Base-by-base conservation (phyloP, 1,139 yeast species). In the Trichomonascaceae sp. region DNA sequence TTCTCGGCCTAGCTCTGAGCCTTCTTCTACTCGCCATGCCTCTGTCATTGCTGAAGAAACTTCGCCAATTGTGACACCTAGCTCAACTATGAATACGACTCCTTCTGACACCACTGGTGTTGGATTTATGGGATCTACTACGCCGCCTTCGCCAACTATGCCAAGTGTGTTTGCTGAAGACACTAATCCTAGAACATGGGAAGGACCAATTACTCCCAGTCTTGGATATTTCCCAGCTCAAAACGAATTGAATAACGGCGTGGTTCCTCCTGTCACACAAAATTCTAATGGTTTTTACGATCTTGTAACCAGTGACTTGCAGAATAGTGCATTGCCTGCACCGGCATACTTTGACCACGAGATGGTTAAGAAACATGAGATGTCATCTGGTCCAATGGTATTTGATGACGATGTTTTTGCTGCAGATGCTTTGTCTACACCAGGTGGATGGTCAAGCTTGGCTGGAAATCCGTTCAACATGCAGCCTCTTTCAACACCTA, bases 11-110 rank as follows among this genome's bases (percentile, higher is more conserved):
- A 17, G 19, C 20, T 17, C 50, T 12, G 45, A 15, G 15, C 5
- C 45, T 13, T 7, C 50, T 19, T 17, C 50, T 32, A 47, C 43
- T 32, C 19, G 24, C 1, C 30, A 8, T 8, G 27, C 15, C 8
- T 30, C 50, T 2, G 18, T 39, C 10, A 15, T 55, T 1, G 50
- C 43, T 1, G 59, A 57, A 36, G 50, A 36, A 15, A 36, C 53
- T n/a, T 57, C 53, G 45, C 46, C 46, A 1, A 39, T n/a, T 54
- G 58, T 9, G 51, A 58, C 41, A 45, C 56, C n/a, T 24, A 56
- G 44, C 43, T 55, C 38, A 2, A 13, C 53, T 4, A 53, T 55
- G 10, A 49, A 49, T 20, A 22, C 43, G 17, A 50, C 19, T 7
- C 36, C 43, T 46, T 36, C 43, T 2, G 49, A 39, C 17, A 36